Evolutionary conservation across 345 rosid genomes (phyloP), one percentile per base, ranked within the genome.

Genomic region (Eucalyptus caleyi): DNA sequence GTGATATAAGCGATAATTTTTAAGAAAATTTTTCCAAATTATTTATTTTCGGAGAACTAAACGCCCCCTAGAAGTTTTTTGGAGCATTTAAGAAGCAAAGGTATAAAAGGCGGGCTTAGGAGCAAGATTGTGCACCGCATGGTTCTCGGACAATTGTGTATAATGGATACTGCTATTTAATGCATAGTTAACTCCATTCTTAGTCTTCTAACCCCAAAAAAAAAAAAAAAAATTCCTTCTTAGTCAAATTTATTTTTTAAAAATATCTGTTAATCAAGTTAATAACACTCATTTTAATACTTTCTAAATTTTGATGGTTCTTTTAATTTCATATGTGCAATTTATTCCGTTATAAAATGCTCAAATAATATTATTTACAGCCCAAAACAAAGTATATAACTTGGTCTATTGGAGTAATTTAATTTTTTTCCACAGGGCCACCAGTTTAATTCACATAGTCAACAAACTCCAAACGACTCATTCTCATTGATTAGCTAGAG

Each of bases 41-140:
- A 21, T 54, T 54, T 0, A 54, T 8, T 54, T 54, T 54, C 0
- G 2, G 11, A 8, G 0, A 54, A 54, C 0, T 0, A 21, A 54
- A 54, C 0, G 1, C 5, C 5, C 5, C 8, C 8, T 51, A 7
- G 1, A 16, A 16, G 21, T 51, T 51, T 51, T 51, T 51, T 51
- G 54, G 54, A 51, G 54, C 54, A 51, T 51, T 51, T 16, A 16
- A 51, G 8, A 16, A 51, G 21, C 21, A 51, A 54, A 54, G 11
- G 26, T 21, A 26, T 54, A 54, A 21, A 54, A 8, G 60, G 1
- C 1, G 1, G 26, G 60, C 5, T 54, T 54, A 54, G 60, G 26
- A 8, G 60, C 60, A 54, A 54, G 9, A 54, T 21, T 54, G 26
- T 4, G 26, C 26, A 54, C 26, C 60, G 0, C 27, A 56, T 56